Evolutionary conservation across 495 filamentous ascomycete species (phyloP), one percentile per base, ranked within the genome.

Genomic region (Aeminium ludgeri): DNA sequence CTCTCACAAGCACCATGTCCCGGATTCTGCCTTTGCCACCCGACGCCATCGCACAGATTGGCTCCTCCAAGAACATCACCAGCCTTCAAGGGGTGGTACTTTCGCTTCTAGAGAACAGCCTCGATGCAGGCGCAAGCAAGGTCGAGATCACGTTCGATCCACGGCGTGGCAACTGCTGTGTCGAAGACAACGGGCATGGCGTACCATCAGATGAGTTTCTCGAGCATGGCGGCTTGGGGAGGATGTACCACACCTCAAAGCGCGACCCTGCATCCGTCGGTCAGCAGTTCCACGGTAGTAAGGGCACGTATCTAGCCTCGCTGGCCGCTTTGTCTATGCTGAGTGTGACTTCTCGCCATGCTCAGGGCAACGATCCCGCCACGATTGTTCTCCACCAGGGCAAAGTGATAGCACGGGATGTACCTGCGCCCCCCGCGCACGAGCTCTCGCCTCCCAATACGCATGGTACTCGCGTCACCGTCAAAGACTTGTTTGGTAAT

Each of bases 401-500:
- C 11, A 73, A 68, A 29, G 60, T 79, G 12, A 62, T 89, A n/a
- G 64, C 73, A 11, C 70, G 86, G 6, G 63, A 79, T 39, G 59
- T 66, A 1, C 81, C 82, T 17, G 75, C 81, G 2, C 69, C 73
- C 1, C 46, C 62, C 3, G 68, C 78, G 30, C 71, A 83, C 25
- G 62, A 66, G 20, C 45, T 89, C 3, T 10, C 36, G 51, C 60
- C 6, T 59, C 59, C 48, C 65, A 67, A 38, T 49, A 61, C 11
- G 6, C 78, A 83, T 59, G 91, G 89, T 5, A 94, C 87, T 1
- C 67, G 76, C 34, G 75, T 89, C 7, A 70, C 68, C 3, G 82
- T 95, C 2, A 74, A 82, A 45, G 81, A 93, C 52, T 65, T 97
- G 10, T 96, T 95, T 59, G 89, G 87, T 1, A 86, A 83, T 36